Percentiles rank a stretch among this genome's conserved stretches.
These are phyloP conservation scores for Pezicula carpinea DNA, from an alignment of 2,329 filamentous ascomycete genomes.

Conservation along the genomic window DNA sequence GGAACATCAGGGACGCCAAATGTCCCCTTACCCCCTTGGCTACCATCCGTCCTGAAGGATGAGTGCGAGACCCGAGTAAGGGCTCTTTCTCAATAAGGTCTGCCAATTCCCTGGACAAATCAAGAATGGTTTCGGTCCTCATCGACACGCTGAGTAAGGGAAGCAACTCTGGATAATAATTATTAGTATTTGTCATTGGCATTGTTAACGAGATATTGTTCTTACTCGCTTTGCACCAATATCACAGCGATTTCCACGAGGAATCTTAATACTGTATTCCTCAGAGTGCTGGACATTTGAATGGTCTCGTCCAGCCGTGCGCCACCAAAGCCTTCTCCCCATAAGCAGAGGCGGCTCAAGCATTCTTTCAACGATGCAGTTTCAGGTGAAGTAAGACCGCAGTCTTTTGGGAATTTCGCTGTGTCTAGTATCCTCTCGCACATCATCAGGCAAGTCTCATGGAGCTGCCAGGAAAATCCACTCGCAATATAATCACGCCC, in stretches of 20 bases:
- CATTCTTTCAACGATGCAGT: background rate
- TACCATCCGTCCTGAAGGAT: no score
- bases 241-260: background rate
- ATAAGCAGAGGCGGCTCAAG: background rate
- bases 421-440: background rate
- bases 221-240: background rate
- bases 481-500: background rate
- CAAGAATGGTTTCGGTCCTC: no score
- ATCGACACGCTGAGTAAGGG: no score
- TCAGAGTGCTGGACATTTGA: background rate
- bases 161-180: no score
- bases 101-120: no score
- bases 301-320: background rate
- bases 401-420: background rate
- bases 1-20: no score
- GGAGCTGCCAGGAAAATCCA: background rate
- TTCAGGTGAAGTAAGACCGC: background rate
- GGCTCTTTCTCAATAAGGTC: no score
- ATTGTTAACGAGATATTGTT: no score
- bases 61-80: no score
- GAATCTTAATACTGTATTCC: background rate
- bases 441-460: background rate
- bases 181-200: no score
- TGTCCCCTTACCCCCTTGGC: no score
- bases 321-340: conserved; percentile 1